These are phyloP conservation scores for Phytophthora pini DNA, from an alignment of 352 stramenopile species.

Conservation along the genomic window DNA sequence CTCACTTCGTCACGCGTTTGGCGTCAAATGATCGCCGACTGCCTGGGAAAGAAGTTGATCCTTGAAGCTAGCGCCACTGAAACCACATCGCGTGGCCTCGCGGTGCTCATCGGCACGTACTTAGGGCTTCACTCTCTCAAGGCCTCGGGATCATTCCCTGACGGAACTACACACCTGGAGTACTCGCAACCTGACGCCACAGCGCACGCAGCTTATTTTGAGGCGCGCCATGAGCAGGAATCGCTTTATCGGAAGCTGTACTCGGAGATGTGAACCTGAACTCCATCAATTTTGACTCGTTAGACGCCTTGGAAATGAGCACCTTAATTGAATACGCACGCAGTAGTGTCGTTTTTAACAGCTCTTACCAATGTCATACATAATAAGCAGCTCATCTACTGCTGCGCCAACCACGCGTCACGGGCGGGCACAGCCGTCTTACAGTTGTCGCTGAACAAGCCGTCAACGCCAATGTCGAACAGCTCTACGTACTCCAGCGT, in stretches of 20 bases:
- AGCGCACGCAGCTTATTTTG: slow-evolving; percentile 68
- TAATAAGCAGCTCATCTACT: slow-evolving; percentile 25
- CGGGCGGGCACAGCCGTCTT: slow-evolving; percentile 57
- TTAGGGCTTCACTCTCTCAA: slow-evolving; percentile 63
- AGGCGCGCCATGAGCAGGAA: slow-evolving; percentile 72
- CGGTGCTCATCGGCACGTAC: slow-evolving; percentile 72
- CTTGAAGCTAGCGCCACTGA: slow-evolving; percentile 70
- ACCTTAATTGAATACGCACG: slow-evolving; percentile 11
- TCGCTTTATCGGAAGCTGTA: slow-evolving; percentile 80
- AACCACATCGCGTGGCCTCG: slow-evolving; percentile 87
- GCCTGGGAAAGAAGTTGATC: slow-evolving; percentile 73
- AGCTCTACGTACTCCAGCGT: slow-evolving; percentile 71
- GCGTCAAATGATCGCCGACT: slow-evolving; percentile 90
- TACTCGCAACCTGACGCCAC: slow-evolving; percentile 48
- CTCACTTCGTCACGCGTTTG: slow-evolving; percentile 81
- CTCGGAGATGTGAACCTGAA: slow-evolving; percentile 9
- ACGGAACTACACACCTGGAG: slow-evolving; percentile 32
- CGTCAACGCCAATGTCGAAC: slow-evolving; percentile 66
- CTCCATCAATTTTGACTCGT: slow-evolving; percentile 15
- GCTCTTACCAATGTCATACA: background rate
- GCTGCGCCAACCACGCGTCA: slow-evolving; percentile 41
- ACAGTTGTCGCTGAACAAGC: slow-evolving; percentile 68
- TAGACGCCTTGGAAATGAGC: background rate
- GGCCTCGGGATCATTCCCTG: slow-evolving; percentile 39
- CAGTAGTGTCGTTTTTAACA: slow-evolving; percentile 7